These are phyloP conservation scores for Dissoconium aciculare DNA, from an alignment of 2,329 filamentous ascomycete genomes.

Conservation along the genomic window DNA sequence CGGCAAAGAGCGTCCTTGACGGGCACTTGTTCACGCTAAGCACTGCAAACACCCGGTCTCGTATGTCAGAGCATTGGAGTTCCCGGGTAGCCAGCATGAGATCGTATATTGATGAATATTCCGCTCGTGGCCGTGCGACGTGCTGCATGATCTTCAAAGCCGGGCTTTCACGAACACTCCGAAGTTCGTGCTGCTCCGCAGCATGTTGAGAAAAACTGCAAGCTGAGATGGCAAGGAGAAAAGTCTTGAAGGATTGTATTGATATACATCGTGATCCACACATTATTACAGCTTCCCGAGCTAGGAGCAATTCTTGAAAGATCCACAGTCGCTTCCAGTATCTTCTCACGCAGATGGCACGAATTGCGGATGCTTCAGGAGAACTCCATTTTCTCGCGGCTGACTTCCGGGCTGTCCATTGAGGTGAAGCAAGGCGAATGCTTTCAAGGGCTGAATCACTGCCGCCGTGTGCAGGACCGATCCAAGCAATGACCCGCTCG, in stretches of 20 bases:
- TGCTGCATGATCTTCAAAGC: slow-evolving; percentile 3
- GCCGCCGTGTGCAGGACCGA: slow-evolving; percentile 4
- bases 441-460: slow-evolving; percentile 5
- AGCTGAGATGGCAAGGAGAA: not conserved
- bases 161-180: not conserved
- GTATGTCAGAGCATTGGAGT: slow-evolving; percentile 3
- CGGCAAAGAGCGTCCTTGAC: not conserved
- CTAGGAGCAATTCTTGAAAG: slow-evolving; percentile 5
- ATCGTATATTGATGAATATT: slow-evolving; percentile 1
- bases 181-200: slow-evolving; percentile 1
- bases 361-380: not conserved
- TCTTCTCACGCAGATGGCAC: slow-evolving; percentile 2
- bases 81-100: slow-evolving; percentile 1
- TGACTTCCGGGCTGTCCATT: not conserved
- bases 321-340: slow-evolving; percentile 8
- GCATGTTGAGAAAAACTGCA: not conserved
- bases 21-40: slow-evolving; percentile 1
- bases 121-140: not conserved
- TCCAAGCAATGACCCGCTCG: slow-evolving; percentile 5
- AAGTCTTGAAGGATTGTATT: not conserved
- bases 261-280: slow-evolving; percentile 2
- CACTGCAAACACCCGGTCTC: slow-evolving; percentile 5
- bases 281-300: slow-evolving; percentile 1
- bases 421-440: not conserved
- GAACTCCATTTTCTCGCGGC: not conserved